phyloP scores from a whole-genome alignment of 306 rosid genomes.

The Sophora flavescens region DNA sequence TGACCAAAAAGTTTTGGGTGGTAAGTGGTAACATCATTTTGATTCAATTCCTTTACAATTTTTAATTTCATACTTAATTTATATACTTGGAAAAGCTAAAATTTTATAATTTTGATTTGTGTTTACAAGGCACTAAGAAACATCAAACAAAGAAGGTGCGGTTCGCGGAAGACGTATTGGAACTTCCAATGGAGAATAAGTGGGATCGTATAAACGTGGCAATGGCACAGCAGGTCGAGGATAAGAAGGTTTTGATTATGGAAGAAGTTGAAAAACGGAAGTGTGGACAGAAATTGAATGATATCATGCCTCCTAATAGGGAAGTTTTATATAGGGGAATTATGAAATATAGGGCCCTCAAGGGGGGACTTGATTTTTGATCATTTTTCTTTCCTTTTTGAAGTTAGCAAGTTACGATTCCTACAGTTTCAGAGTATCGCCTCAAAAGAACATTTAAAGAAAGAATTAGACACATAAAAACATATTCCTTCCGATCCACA shows the following conservation, averaged over 20 bases:
- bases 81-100: background rate
- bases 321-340: slow-evolving; percentile 51
- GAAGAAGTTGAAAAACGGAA: background rate
- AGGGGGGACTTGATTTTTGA: background rate
- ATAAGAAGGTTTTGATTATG: background rate
- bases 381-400: background rate
- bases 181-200: slow-evolving; percentile 54
- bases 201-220: slow-evolving; percentile 37
- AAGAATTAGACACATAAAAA: too few relatives aligned
- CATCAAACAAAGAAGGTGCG: slow-evolving; percentile 55
- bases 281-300: slow-evolving; percentile 30
- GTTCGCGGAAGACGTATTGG: slow-evolving; percentile 60
- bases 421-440: too few relatives aligned
- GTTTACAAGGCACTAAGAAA: slow-evolving; percentile 25
- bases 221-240: background rate
- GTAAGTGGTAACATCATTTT: background rate
- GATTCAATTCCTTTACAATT: background rate
- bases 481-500: too few relatives aligned
- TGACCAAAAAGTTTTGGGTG: background rate
- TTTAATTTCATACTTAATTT: background rate
- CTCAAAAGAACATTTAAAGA: too few relatives aligned
- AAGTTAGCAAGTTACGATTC: background rate
- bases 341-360: slow-evolving; percentile 39
- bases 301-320: slow-evolving; percentile 60
- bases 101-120: background rate